Conservation (phyloP, 129 eudicot genomes). For the Oenanthe sinensis region DNA sequence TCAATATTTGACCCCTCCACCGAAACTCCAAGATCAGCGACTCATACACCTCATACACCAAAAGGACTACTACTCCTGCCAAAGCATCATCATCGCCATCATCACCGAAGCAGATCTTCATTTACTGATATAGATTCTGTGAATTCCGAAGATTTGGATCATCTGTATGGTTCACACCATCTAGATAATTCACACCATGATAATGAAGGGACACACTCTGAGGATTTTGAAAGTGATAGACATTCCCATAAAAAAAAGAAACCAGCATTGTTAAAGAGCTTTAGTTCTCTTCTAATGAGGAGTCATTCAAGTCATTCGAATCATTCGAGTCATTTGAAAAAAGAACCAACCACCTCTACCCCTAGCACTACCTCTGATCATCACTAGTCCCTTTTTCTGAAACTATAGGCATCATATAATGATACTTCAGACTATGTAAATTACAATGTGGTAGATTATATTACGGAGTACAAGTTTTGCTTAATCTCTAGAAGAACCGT, state of each 20-base stretch:
- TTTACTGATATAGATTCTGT: not conserved
- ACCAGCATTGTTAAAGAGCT: conserved; percentile 14
- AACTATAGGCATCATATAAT: not conserved
- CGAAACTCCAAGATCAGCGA: conserved; percentile 11
- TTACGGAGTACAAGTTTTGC: not conserved
- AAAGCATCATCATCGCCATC: not conserved
- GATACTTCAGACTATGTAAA: not conserved
- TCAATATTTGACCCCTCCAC: conserved; percentile 57
- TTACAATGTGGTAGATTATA: not conserved
- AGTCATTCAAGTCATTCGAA: not conserved
- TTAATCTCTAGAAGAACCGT: not conserved
- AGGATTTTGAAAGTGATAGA: conserved; percentile 19
- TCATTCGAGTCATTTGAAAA: not conserved
- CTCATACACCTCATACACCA: not conserved
- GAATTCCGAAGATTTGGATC: conserved; percentile 12
- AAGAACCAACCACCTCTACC: not conserved
- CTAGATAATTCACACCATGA: conserved; percentile 1
- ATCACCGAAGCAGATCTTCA: conserved; percentile 11
- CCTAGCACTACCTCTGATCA: not conserved
- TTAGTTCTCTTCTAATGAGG: conserved; percentile 22
- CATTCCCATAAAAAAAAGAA: conserved; percentile 9
- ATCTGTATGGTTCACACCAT: not conserved
- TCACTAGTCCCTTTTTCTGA: not conserved
- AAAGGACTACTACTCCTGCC: too few species aligned
- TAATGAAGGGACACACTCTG: conserved; percentile 7